phyloP scores from a whole-genome alignment of 228 moss, liverwort and hornwort species.

The Sphagnum magellanicum region DNA sequence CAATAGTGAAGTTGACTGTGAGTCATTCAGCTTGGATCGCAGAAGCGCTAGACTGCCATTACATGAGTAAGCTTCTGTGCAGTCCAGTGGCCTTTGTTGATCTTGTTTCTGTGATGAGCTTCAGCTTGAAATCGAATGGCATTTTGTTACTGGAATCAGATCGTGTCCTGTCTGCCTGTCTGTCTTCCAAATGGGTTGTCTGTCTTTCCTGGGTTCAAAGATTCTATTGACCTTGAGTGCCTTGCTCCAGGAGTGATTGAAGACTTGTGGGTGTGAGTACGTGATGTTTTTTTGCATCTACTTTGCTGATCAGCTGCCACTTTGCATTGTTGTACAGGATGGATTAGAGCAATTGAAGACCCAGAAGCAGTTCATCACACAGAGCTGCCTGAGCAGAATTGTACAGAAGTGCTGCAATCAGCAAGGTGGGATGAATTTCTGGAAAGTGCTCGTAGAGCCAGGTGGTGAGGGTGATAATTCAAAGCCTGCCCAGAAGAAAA shows the following conservation, averaged over 20 bases:
- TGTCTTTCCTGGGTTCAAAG: background rate
- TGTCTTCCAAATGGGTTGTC: background rate
- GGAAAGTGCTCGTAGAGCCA: background rate
- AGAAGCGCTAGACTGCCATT: constrained; percentile 18
- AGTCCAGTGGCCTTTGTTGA: background rate
- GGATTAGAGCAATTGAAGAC: constrained; percentile 15
- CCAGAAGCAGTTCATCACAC: constrained; percentile 14
- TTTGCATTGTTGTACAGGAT: constrained; percentile 11
- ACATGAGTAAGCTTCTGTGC: constrained; percentile 13
- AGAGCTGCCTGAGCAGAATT: constrained; percentile 1
- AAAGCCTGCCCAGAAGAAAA: background rate
- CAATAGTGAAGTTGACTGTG: background rate
- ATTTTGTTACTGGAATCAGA: background rate
- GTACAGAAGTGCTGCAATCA: constrained; percentile 17
- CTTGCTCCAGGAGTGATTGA: background rate
- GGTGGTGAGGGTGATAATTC: background rate
- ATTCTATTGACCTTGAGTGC: background rate
- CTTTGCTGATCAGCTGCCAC: background rate
- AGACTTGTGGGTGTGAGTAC: background rate
- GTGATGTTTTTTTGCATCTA: background rate
- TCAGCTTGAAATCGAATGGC: background rate
- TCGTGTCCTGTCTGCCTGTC: background rate
- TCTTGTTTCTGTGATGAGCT: background rate
- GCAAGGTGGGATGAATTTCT: constrained; percentile 26
- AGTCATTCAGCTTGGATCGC: constrained; percentile 20